Conservation (phyloP, 371 early-diverging fungal genomes). For the Conidiobolus incongruus region DNA sequence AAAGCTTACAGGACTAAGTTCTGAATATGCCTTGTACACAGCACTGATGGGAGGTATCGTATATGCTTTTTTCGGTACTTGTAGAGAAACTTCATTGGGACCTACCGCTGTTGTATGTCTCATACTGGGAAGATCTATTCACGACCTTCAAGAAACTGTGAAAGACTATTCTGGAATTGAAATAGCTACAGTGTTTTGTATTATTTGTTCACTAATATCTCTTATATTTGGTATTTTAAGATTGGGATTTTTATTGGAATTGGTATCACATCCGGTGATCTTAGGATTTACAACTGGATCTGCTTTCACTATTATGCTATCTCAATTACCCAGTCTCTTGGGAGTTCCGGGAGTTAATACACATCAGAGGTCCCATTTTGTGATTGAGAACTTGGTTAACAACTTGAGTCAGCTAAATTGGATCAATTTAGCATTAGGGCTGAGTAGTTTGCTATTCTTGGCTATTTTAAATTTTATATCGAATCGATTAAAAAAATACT, state of each 20-base stretch:
- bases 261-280: neutral
- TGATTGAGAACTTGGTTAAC: neutral
- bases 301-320: neutral
- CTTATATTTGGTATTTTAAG: neutral
- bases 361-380: neutral
- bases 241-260: neutral
- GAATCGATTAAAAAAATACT: neutral
- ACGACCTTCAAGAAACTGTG: constrained; percentile 13
- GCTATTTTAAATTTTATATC: neutral
- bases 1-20: constrained; percentile 55
- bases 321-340: neutral
- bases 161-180: neutral
- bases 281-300: neutral
- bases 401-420: neutral
- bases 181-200: neutral
- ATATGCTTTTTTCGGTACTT: constrained; percentile 54
- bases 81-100: constrained; percentile 64
- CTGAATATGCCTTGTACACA: constrained; percentile 68
- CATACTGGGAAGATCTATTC: constrained; percentile 32
- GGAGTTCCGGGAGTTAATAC: neutral
- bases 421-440: neutral
- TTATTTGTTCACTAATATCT: neutral
- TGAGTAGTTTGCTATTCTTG: neutral
- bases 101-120: constrained; percentile 67
- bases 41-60: constrained; percentile 35